Evolutionary conservation across 441 rosid genomes (phyloP).

Genomic region (Erysimum cheiri): DNA sequence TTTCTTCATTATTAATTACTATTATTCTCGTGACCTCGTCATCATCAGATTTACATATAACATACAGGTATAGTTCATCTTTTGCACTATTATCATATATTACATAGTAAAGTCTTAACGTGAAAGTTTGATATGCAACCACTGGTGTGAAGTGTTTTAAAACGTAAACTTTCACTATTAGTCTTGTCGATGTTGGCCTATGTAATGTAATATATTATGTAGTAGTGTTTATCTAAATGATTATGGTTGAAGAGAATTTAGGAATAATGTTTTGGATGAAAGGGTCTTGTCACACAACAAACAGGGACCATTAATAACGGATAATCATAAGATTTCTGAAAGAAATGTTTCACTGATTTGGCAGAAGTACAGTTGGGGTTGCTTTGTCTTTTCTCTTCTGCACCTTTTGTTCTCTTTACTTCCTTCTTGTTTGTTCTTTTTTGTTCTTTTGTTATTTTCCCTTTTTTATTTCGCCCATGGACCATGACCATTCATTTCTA

Average conservation of each 20-base stretch:
- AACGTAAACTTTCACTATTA: background rate
- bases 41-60: constrained; percentile 11
- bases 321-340: constrained; percentile 44
- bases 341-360: constrained; percentile 42
- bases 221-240: background rate
- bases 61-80: background rate
- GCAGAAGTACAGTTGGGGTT: constrained; percentile 39
- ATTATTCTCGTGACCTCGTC: constrained; percentile 1
- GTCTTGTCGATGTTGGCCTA: background rate
- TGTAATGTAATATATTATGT: background rate
- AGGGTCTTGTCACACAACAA: constrained; percentile 31
- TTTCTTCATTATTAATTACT: background rate
- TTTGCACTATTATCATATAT: too few relatives aligned
- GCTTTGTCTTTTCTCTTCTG: constrained; percentile 40
- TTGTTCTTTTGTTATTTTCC: constrained; percentile 22
- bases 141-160: too few relatives aligned
- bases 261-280: constrained; percentile 31
- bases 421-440: constrained; percentile 43
- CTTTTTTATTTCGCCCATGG: constrained; percentile 1
- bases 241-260: constrained; percentile 14
- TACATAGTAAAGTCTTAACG: background rate
- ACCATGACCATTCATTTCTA: constrained; percentile 33
- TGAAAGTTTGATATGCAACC: constrained; percentile 7
- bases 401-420: constrained; percentile 38
- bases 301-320: constrained; percentile 39